A percentile compares a stretch with the other conserved stretches of the same genome.
Evolutionary conservation across 495 filamentous ascomycete genomes (phyloP).

Genomic region (Aspergillus panamensis): DNA sequence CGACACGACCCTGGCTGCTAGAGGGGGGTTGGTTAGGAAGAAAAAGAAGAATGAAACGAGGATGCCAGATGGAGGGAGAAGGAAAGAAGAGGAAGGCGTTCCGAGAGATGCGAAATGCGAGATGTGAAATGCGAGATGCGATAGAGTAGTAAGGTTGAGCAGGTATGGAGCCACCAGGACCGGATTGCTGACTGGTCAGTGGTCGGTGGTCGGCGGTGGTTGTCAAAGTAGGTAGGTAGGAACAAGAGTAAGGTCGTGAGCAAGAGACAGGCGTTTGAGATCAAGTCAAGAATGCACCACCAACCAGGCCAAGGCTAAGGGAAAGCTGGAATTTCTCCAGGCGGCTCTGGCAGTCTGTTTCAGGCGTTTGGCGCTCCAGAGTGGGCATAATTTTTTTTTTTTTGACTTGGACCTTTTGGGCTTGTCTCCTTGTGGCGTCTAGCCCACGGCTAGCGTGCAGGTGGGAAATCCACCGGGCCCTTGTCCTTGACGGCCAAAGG

Average conservation of each 20-base stretch:
- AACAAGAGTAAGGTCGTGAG: neutral
- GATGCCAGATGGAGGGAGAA: constrained; percentile 8
- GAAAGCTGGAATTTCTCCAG: constrained; percentile 22
- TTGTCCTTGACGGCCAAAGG: constrained; percentile 20
- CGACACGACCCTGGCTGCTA: constrained; percentile 2
- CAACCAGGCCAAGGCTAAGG: neutral
- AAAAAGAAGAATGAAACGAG: constrained; percentile 20
- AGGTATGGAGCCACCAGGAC: neutral
- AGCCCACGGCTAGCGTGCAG: constrained; percentile 27
- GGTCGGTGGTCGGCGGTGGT: no score
- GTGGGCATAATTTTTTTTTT: constrained; percentile 6
- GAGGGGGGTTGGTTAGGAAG: constrained; percentile 6
- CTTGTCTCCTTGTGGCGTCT: constrained; percentile 28
- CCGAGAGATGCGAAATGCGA: constrained; percentile 4
- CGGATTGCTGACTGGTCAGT: neutral
- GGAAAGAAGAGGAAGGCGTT: constrained; percentile 4
- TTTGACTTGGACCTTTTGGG: constrained; percentile 15
- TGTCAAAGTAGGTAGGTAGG: neutral
- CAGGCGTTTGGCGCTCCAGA: constrained; percentile 14
- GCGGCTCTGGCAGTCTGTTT: constrained; percentile 25
- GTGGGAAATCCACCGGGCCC: constrained; percentile 22
- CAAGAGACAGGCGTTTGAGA: neutral
- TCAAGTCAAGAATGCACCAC: neutral
- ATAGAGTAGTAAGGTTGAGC: neutral
- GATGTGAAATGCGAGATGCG: neutral